Evolutionary conservation across 1,284 basidiomycete genomes (phyloP).

Genomic region (Sanguinoderma infundibulare): DNA sequence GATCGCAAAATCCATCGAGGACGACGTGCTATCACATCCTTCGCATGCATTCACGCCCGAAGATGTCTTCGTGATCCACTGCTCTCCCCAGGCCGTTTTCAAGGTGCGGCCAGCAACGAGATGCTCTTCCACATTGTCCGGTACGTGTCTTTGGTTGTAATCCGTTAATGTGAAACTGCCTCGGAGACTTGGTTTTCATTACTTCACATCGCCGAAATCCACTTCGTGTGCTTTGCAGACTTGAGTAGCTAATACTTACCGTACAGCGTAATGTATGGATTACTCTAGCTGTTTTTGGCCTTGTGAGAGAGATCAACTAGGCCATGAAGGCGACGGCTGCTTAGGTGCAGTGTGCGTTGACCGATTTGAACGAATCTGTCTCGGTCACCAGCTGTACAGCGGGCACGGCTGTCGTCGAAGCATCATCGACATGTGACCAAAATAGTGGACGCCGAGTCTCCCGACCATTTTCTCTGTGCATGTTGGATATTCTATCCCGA

Average conservation of each 20-base stretch:
- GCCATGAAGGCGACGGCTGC: background rate
- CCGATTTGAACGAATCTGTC: background rate
- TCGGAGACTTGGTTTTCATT: background rate
- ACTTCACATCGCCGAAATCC: background rate
- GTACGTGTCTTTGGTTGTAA: slow-evolving; percentile 40
- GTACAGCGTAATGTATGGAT: background rate
- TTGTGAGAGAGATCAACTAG: background rate
- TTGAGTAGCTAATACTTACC: background rate
- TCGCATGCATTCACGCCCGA: slow-evolving; percentile 80
- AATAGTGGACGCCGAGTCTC: slow-evolving; percentile 14
- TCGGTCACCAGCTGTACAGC: background rate
- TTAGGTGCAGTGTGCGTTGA: no score
- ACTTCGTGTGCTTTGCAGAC: background rate
- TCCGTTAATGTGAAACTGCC: background rate
- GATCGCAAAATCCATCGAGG: slow-evolving; percentile 78
- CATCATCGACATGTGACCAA: background rate
- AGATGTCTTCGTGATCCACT: slow-evolving; percentile 86
- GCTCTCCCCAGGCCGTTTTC: slow-evolving; percentile 96
- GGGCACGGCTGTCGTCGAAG: background rate
- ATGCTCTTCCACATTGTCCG: slow-evolving; percentile 91
- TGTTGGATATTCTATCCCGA: background rate
- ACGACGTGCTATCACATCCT: slow-evolving; percentile 77
- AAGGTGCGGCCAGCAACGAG: slow-evolving; percentile 91
- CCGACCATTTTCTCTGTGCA: background rate
- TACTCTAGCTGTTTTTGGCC: background rate